phyloP scores from a whole-genome alignment of 2,329 filamentous ascomycete genomes.

The Botryotinia narcissicola region DNA sequence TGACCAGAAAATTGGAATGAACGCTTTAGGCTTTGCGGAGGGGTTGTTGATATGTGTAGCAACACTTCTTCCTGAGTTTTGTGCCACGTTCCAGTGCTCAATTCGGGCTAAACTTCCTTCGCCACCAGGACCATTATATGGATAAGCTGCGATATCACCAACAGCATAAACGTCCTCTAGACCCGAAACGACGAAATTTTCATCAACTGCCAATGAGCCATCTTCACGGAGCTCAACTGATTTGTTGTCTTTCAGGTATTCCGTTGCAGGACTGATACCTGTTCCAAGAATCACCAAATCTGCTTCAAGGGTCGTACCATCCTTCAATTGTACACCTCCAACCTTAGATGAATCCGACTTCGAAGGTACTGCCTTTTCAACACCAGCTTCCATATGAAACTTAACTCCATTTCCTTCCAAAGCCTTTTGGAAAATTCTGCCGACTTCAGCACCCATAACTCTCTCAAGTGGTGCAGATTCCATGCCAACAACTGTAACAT shows the following conservation, averaged over 20 bases:
- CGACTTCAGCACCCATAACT: slow-evolving; percentile 79
- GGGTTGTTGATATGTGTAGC: slow-evolving; percentile 74
- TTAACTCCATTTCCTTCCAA: slow-evolving; percentile 86
- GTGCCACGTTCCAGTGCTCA: slow-evolving; percentile 98
- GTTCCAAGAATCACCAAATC: slow-evolving; percentile 91
- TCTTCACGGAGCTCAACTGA: slow-evolving; percentile 72
- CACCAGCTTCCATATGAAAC: slow-evolving; percentile 77
- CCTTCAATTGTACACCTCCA: slow-evolving; percentile 77
- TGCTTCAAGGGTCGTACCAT: slow-evolving; percentile 78
- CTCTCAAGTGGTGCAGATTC: slow-evolving; percentile 81
- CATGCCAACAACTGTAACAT: slow-evolving; percentile 85
- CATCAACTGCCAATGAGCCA: slow-evolving; percentile 80
- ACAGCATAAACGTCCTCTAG: slow-evolving; percentile 85
- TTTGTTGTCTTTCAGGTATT: slow-evolving; percentile 72
- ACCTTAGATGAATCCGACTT: slow-evolving; percentile 66
- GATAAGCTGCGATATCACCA: slow-evolving; percentile 92
- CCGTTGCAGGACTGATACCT: slow-evolving; percentile 81
- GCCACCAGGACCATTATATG: slow-evolving; percentile 86
- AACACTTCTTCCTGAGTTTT: slow-evolving; percentile 81
- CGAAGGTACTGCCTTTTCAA: slow-evolving; percentile 79
- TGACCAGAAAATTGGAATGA: slow-evolving; percentile 97
- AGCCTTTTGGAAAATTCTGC: slow-evolving; percentile 72
- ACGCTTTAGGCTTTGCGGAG: slow-evolving; percentile 60
- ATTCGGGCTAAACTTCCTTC: slow-evolving; percentile 74
- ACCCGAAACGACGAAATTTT: slow-evolving; percentile 72